These are phyloP conservation scores for Amanita phalloides DNA, from an alignment of 768 basidiomycete genomes.

Conservation along the genomic window DNA sequence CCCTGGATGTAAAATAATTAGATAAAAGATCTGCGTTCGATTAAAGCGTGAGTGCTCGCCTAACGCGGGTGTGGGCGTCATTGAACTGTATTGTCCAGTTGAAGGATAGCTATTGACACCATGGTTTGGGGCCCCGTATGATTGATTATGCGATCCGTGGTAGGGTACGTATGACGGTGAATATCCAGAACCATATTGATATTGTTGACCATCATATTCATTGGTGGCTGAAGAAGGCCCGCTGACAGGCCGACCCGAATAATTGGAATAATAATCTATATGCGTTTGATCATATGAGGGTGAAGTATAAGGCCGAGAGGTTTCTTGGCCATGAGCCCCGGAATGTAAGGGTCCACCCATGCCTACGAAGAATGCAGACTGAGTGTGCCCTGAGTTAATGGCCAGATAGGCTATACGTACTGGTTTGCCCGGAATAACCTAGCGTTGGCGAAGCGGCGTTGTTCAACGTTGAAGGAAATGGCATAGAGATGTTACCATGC, in stretches of 20 bases:
- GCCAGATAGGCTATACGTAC: background rate
- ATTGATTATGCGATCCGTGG: background rate
- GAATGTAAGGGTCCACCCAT: slow-evolving; percentile 7
- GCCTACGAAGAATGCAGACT: slow-evolving; percentile 1
- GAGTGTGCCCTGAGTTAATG: background rate
- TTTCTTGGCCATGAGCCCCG: background rate
- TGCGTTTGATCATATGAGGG: background rate
- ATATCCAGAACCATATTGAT: background rate
- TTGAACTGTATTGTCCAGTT: background rate
- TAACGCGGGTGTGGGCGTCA: background rate
- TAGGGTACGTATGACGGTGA: background rate
- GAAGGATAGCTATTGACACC: background rate
- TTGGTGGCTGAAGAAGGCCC: background rate
- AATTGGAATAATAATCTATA: background rate
- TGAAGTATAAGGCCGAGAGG: background rate
- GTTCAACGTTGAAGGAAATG: background rate
- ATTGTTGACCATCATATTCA: background rate
- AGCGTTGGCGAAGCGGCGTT: background rate
- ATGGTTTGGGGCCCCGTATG: background rate
- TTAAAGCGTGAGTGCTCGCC: background rate
- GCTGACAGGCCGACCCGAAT: background rate
- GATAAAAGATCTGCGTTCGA: background rate
- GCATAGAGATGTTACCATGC: background rate
- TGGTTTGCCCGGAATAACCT: background rate
- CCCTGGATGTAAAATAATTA: background rate